A percentile compares a stretch with the other conserved stretches of the same genome.
These are phyloP conservation scores for Stagonosporopsis vannaccii DNA, from an alignment of 2,329 filamentous ascomycete genomes.

Conservation along the genomic window DNA sequence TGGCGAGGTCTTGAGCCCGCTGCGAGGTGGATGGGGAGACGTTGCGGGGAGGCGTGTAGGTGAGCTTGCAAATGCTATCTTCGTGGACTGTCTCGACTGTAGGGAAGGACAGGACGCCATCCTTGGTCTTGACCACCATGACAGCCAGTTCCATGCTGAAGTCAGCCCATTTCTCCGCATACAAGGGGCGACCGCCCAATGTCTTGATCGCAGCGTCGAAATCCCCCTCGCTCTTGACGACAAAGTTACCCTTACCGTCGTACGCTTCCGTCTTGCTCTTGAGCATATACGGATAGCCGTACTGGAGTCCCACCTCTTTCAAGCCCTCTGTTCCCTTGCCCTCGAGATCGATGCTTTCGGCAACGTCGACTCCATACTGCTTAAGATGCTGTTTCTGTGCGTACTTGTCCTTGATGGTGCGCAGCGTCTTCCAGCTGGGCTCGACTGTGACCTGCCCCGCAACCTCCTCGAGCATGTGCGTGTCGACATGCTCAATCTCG, in stretches of 20 bases:
- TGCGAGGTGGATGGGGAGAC: slow-evolving; percentile 68
- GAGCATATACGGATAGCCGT: slow-evolving; percentile 89
- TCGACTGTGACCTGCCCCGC: slow-evolving; percentile 70
- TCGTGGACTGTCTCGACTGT: slow-evolving; percentile 95
- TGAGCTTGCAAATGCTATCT: slow-evolving; percentile 92
- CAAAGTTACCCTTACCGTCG: slow-evolving; percentile 82
- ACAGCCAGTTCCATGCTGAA: slow-evolving; percentile 90
- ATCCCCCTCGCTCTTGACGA: slow-evolving; percentile 65
- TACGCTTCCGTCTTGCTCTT: slow-evolving; percentile 92
- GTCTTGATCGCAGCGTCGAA: slow-evolving; percentile 72
- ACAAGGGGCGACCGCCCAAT: slow-evolving; percentile 73
- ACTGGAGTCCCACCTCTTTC: slow-evolving; percentile 65
- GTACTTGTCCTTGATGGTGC: slow-evolving; percentile 93
- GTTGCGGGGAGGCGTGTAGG: slow-evolving; percentile 82
- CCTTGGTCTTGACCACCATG: slow-evolving; percentile 91
- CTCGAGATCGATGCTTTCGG: slow-evolving; percentile 72
- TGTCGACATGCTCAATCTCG: slow-evolving; percentile 95
- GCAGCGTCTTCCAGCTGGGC: slow-evolving; percentile 84
- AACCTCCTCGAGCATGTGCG: slow-evolving; percentile 86
- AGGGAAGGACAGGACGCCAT: slow-evolving; percentile 78
- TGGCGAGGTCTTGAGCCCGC: slow-evolving; percentile 77
- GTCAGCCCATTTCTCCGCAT: slow-evolving; percentile 87
- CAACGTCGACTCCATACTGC: slow-evolving; percentile 73
- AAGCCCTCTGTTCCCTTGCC: slow-evolving; percentile 68
- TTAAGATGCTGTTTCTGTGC: slow-evolving; percentile 83